Percentiles rank a stretch among this genome's conserved stretches.
These are phyloP conservation scores for Auriscalpium orientale DNA, from an alignment of 768 basidiomycete species.

Conservation along the genomic window DNA sequence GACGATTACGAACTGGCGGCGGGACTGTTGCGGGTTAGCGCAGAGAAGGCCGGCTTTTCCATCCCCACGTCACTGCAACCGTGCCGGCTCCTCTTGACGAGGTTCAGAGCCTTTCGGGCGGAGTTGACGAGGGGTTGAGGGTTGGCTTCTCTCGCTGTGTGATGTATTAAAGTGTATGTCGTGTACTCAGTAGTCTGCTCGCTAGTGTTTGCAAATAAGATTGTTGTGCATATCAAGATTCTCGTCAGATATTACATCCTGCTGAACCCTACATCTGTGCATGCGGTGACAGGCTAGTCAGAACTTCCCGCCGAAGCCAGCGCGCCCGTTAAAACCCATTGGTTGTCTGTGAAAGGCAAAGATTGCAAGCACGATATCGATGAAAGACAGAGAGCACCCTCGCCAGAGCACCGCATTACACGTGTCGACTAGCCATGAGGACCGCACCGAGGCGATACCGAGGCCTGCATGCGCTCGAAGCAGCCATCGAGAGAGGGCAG, in stretches of 20 bases:
- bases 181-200: background rate
- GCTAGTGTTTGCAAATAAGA: background rate
- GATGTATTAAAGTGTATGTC: background rate
- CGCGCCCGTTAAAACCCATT: background rate
- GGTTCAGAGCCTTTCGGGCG: background rate
- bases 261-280: background rate
- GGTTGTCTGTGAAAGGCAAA: background rate
- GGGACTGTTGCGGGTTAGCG: background rate
- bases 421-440: background rate
- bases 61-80: background rate
- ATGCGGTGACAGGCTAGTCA: background rate
- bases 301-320: background rate
- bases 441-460: too few relatives aligned
- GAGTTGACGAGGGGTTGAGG: background rate
- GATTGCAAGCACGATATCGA: background rate
- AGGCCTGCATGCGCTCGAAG: too few relatives aligned
- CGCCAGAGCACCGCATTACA: background rate
- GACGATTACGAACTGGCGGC: conserved; percentile 5
- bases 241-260: too few relatives aligned
- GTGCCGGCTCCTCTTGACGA: background rate
- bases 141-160: background rate
- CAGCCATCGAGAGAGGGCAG: too few relatives aligned
- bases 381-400: background rate
- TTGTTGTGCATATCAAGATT: background rate
- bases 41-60: background rate